Evolutionary conservation across 208 protist species (phyloP).

Genomic region (Leishmania amazonensis): DNA sequence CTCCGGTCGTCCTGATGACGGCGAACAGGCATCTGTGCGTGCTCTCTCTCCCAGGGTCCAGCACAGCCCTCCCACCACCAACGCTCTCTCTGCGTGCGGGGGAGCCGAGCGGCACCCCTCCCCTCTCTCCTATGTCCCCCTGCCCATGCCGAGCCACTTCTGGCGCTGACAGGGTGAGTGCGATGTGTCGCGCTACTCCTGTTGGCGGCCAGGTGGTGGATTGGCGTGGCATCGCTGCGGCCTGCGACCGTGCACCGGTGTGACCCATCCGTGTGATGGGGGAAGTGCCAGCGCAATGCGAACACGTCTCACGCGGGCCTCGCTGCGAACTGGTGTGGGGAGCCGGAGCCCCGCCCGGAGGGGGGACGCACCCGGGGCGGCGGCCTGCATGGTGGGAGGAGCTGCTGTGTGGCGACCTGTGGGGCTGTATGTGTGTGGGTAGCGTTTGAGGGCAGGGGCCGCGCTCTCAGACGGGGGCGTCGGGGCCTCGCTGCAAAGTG

Average conservation of each 20-base stretch:
- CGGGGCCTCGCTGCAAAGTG: background rate
- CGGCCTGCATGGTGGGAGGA: background rate
- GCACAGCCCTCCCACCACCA: too few relatives aligned
- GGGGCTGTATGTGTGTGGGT: background rate
- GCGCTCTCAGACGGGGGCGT: background rate
- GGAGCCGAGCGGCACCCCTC: too few relatives aligned
- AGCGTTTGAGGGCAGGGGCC: background rate
- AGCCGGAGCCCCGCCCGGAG: background rate
- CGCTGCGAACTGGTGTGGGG: background rate
- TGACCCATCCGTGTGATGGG: background rate
- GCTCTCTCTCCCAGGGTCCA: background rate
- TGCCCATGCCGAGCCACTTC: background rate
- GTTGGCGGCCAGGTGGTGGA: background rate
- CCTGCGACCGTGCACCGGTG: background rate
- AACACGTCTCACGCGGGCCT: background rate
- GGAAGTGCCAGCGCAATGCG: background rate
- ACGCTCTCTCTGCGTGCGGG: background rate
- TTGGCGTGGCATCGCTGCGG: background rate
- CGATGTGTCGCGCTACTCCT: background rate
- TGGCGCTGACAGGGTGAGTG: background rate
- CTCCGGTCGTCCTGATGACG: background rate
- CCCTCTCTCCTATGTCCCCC: background rate
- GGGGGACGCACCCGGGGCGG: background rate
- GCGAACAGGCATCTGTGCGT: background rate
- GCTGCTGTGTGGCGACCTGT: background rate